Evolutionary conservation across 345 rosid genomes (phyloP).

Genomic region (Linum trigynum): DNA sequence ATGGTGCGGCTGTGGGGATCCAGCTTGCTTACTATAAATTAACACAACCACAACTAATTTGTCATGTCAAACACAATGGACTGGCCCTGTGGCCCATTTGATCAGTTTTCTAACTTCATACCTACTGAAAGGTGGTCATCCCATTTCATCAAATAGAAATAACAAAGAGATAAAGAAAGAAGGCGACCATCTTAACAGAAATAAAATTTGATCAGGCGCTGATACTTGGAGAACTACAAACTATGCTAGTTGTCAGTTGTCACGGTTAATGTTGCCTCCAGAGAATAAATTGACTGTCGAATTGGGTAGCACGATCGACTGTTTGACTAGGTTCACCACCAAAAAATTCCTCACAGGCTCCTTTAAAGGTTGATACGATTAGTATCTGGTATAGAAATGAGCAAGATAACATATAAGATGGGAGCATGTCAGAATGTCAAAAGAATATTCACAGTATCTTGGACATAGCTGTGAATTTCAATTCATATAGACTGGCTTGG

Average conservation of each 20-base stretch:
- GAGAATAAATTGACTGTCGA: too few relatives aligned
- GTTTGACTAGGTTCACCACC: not conserved
- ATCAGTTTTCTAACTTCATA: not conserved
- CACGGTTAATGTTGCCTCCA: not conserved
- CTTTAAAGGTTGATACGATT: too few relatives aligned
- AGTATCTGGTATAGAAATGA: not conserved
- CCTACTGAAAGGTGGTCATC: not conserved
- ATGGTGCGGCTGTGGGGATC: not conserved
- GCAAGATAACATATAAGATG: not conserved
- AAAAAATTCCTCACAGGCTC: not conserved
- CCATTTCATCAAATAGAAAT: not conserved
- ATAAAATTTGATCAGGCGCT: not conserved
- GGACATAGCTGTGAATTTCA: not conserved
- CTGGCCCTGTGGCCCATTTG: not conserved
- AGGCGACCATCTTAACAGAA: not conserved
- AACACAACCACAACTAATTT: not conserved
- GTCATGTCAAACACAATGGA: not conserved
- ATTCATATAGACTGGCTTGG: not conserved
- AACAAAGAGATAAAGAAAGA: not conserved
- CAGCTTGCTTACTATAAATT: not conserved
- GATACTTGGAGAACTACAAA: not conserved
- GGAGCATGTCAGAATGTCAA: not conserved
- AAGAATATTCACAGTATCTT: not conserved
- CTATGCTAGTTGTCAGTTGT: too few relatives aligned
- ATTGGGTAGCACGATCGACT: too few relatives aligned